A percentile compares a stretch with the other conserved stretches of the same genome.
Evolutionary conservation across 495 filamentous ascomycete species (phyloP).

Genomic region (Cenococcum geophilum): DNA sequence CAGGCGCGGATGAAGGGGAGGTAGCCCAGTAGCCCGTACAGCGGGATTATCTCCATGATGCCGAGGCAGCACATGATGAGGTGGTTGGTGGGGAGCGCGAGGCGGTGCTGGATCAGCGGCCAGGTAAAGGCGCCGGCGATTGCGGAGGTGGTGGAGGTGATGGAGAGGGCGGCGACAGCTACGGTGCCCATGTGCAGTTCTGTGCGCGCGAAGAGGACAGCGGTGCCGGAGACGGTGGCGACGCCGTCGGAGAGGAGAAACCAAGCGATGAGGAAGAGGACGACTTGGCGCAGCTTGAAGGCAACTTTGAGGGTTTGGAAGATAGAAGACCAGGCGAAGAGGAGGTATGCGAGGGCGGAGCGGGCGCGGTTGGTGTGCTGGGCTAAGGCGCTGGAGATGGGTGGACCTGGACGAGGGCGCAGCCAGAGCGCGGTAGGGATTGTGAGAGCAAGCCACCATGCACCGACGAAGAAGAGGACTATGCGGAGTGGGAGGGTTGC

Average conservation of each 20-base stretch:
- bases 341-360: conserved; percentile 50
- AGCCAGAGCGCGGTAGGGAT: conserved; percentile 82
- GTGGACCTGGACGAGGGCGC: conserved; percentile 79
- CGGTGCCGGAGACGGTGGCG: conserved; percentile 88
- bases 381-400: conserved; percentile 40
- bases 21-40: conserved; percentile 36
- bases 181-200: conserved; percentile 63
- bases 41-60: conserved; percentile 32
- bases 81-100: conserved; percentile 15
- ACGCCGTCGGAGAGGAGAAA: conserved; percentile 89
- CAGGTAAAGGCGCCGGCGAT: conserved; percentile 35
- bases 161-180: conserved; percentile 30
- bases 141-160: conserved; percentile 31
- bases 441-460: conserved; percentile 87
- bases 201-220: conserved; percentile 87
- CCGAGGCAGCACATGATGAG: conserved; percentile 27
- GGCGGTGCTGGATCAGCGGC: conserved; percentile 23
- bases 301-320: conserved; percentile 71
- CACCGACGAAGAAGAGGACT: conserved; percentile 71
- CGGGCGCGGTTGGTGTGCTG: neutral
- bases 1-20: conserved; percentile 25
- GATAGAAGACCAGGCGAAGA: conserved; percentile 77
- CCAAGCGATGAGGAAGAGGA: conserved; percentile 80
- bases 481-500: conserved; percentile 45
- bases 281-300: conserved; percentile 69